Evolutionary conservation across 1,139 yeast genomes (phyloP).

Genomic region (Suhomyces bokatorum): DNA sequence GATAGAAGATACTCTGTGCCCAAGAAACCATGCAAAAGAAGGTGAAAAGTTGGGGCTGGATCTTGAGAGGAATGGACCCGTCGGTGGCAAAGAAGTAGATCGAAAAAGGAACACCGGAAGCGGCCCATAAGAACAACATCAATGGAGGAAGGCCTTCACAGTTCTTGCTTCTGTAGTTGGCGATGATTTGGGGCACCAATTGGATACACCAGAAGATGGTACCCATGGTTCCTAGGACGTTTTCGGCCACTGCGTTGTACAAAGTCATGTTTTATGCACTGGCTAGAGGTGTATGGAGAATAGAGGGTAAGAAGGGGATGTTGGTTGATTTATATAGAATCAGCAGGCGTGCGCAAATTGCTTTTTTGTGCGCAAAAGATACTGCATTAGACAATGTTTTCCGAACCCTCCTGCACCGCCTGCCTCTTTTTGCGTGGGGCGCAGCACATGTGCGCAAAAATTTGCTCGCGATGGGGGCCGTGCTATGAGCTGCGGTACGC

Average conservation of each 20-base stretch:
- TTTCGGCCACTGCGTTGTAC: constrained; percentile 50
- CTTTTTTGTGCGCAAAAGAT: constrained; percentile 2
- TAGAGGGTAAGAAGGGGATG: neutral
- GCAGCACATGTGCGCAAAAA: neutral
- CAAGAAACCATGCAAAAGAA: constrained; percentile 68
- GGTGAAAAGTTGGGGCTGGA: constrained; percentile 86
- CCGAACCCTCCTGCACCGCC: too few species aligned
- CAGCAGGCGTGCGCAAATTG: neutral
- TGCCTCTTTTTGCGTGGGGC: neutral
- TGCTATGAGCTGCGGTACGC: neutral
- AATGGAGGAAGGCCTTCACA: constrained; percentile 82
- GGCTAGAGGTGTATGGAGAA: too few species aligned
- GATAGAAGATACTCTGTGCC: constrained; percentile 77
- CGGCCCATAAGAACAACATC: constrained; percentile 85
- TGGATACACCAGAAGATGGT: constrained; percentile 92
- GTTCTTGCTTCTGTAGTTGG: constrained; percentile 71
- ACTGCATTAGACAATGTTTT: neutral
- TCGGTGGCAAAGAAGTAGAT: constrained; percentile 74
- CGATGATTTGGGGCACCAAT: constrained; percentile 76
- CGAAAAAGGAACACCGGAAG: constrained; percentile 80
- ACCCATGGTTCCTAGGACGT: constrained; percentile 84
- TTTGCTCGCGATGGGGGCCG: neutral
- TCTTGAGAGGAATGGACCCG: constrained; percentile 71
- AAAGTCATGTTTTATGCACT: constrained; percentile 3
- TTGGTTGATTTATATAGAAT: neutral